These are phyloP conservation scores for Escallonia rubra DNA, from an alignment of 129 eudicot genomes.

Conservation along the genomic window DNA sequence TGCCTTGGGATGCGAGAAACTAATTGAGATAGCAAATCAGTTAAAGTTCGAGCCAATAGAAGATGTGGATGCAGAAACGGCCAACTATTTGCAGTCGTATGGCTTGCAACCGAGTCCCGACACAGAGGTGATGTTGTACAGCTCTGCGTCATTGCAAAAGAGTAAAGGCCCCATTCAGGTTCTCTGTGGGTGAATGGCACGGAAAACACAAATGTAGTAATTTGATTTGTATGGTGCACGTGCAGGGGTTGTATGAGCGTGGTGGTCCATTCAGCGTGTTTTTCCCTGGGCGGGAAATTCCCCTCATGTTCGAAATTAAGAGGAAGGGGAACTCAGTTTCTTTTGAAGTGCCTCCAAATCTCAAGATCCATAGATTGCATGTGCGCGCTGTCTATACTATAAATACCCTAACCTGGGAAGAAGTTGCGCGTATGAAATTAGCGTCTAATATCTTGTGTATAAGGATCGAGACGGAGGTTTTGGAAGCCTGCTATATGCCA, in stretches of 20 bases:
- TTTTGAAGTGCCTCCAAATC: neutral
- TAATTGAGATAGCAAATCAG: neutral
- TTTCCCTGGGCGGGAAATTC: conserved; percentile 12
- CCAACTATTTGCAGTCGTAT: neutral
- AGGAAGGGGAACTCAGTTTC: neutral
- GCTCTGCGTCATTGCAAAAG: neutral
- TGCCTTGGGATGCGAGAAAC: neutral
- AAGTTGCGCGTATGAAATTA: no score
- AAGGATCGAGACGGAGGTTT: no score
- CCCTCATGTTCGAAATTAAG: neutral
- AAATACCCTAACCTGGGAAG: no score
- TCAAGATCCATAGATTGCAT: neutral
- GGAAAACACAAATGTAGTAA: neutral
- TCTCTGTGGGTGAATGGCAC: neutral
- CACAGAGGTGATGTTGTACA: neutral
- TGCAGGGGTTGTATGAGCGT: conserved; percentile 13
- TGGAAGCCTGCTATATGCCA: no score
- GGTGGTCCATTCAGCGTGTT: conserved; percentile 9
- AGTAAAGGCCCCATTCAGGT: neutral
- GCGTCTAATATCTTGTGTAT: no score
- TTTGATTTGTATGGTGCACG: neutral
- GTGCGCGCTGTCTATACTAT: neutral
- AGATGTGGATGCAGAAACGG: neutral
- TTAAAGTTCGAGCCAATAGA: neutral
- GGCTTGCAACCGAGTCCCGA: neutral